A percentile compares a stretch with the other conserved stretches of the same genome.
These are phyloP conservation scores for Tulasnella sp. DNA, from an alignment of 768 basidiomycete genomes.

Conservation along the genomic window DNA sequence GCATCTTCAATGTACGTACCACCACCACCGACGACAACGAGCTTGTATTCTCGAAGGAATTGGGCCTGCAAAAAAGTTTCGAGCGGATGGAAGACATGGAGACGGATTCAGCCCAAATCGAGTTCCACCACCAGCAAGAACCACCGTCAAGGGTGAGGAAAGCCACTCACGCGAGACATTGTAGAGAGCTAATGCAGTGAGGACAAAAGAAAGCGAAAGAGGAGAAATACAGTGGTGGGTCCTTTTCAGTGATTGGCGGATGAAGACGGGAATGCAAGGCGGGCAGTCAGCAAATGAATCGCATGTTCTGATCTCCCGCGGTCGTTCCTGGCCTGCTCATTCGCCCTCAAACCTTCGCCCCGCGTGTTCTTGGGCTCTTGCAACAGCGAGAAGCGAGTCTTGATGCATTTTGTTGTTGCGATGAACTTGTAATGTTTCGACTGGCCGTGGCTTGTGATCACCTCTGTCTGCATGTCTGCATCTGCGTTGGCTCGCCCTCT, in stretches of 20 bases:
- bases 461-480: no score
- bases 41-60: conserved; percentile 93
- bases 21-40: conserved; percentile 97
- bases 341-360: no score
- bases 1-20: conserved; percentile 35
- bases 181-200: neutral
- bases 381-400: no score
- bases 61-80: conserved; percentile 43
- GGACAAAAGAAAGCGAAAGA: neutral
- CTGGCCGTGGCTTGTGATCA: no score
- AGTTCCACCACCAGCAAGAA: neutral
- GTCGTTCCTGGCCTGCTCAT: no score
- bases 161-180: conserved; percentile 7
- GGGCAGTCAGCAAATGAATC: no score
- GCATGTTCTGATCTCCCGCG: no score
- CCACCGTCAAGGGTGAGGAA: neutral
- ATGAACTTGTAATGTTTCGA: no score
- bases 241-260: conserved; percentile 4
- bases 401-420: no score
- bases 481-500: no score
- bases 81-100: neutral
- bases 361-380: no score
- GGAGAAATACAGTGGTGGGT: neutral
- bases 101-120: neutral
- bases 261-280: neutral